Evolutionary conservation across 257 asterid species (phyloP).

Genomic region (Scutellaria minor): DNA sequence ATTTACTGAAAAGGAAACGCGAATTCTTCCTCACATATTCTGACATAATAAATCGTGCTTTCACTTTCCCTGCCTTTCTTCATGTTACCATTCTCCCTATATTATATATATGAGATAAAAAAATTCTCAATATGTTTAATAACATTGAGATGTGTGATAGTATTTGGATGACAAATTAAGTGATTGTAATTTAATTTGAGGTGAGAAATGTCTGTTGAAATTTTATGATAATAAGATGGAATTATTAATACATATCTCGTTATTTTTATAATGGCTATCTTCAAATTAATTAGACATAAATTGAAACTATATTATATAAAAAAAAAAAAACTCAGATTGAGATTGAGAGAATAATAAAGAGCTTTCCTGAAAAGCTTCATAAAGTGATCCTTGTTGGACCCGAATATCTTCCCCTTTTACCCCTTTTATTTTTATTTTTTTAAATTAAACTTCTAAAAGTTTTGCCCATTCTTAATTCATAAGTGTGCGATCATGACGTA

Average conservation of each 20-base stretch:
- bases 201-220: too few relatives aligned
- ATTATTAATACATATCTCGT: too few relatives aligned
- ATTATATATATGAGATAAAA: too few relatives aligned
- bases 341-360: slow-evolving; percentile 26
- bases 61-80: slow-evolving; percentile 36
- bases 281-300: too few relatives aligned
- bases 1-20: slow-evolving; percentile 30
- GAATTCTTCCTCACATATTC: slow-evolving; percentile 40
- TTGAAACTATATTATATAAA: background rate
- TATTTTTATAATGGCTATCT: too few relatives aligned
- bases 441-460: slow-evolving; percentile 21
- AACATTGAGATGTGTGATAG: too few relatives aligned
- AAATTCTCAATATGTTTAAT: too few relatives aligned
- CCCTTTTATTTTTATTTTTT: background rate
- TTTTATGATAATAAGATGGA: too few relatives aligned
- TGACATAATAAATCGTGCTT: slow-evolving; percentile 29
- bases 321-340: slow-evolving; percentile 29
- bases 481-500: slow-evolving; percentile 26
- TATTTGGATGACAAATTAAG: too few relatives aligned
- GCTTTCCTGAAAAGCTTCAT: slow-evolving; percentile 39
- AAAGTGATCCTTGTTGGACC: slow-evolving; percentile 34
- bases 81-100: background rate
- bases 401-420: slow-evolving; percentile 29
- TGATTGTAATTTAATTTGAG: too few relatives aligned
- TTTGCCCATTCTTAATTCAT: slow-evolving; percentile 27